Percentiles rank a stretch among this genome's conserved stretches.
Evolutionary conservation across 1,139 yeast genomes (phyloP).

Genomic region (Yamadazyma membranifaciens): DNA sequence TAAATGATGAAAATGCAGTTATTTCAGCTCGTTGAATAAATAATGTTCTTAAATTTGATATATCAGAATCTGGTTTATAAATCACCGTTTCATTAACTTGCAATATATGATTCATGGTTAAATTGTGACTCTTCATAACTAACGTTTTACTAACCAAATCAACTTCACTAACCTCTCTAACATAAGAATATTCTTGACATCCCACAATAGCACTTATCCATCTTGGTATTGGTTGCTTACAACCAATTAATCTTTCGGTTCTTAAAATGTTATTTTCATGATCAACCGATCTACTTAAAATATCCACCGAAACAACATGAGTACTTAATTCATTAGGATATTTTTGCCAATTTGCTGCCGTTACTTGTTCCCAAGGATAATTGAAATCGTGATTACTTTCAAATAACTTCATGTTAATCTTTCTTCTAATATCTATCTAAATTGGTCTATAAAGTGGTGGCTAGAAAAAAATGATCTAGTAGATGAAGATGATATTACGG

Average conservation of each 20-base stretch:
- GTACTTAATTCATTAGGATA: conserved; percentile 91
- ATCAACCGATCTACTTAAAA: conserved; percentile 68
- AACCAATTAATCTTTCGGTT: conserved; percentile 86
- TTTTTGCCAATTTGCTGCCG: conserved; percentile 96
- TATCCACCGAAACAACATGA: conserved; percentile 95
- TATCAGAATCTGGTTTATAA: conserved; percentile 64
- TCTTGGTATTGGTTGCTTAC: conserved; percentile 81
- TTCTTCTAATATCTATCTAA: neutral
- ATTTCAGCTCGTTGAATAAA: conserved; percentile 86
- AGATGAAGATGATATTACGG: too few relatives aligned
- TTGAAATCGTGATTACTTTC: conserved; percentile 65
- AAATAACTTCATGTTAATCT: conserved; percentile 68
- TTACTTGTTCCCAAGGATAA: conserved; percentile 92
- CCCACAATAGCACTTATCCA: conserved; percentile 82
- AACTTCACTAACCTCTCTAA: conserved; percentile 86
- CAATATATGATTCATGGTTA: conserved; percentile 76
- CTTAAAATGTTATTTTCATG: conserved; percentile 54
- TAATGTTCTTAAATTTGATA: conserved; percentile 51
- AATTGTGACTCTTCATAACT: conserved; percentile 79
- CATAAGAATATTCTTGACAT: conserved; percentile 70
- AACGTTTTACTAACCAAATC: conserved; percentile 65
- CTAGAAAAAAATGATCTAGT: neutral
- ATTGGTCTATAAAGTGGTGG: neutral
- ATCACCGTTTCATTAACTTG: conserved; percentile 83
- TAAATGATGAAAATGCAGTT: conserved; percentile 75